Evolutionary conservation across 495 filamentous ascomycete species (phyloP), one percentile per base, ranked within the genome.

Genomic region (Penicillium cinerascens): DNA sequence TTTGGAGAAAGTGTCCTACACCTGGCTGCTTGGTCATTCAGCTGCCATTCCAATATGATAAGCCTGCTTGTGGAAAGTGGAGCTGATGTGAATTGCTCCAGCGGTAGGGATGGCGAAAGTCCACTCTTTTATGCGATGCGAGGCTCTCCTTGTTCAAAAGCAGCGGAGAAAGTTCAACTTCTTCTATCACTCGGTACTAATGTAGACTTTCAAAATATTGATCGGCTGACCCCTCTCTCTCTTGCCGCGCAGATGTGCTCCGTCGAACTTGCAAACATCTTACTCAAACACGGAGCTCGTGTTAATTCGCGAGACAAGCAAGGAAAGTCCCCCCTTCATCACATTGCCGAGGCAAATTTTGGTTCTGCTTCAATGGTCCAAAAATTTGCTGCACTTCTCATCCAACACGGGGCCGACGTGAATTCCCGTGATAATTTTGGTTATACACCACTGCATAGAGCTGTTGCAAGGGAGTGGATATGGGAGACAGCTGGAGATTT

Each of bases 41-140:
- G 15, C n/a, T 27, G n/a, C 4, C 4, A 25, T n/a, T n/a, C n/a
- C 20, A 26, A 44, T 26, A 44, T 44, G 27, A 44, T 38, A 22
- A 25, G 35, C 1, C 35, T 37, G 51, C 51, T 53, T 29, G 42
- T 37, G 3, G 35, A 46, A 33, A 47, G 9, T 15, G 43, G 51
- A 35, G 51, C 51, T 17, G 44, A 53, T 35, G 36, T 53, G n/a
- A 53, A 53, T 23, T 23, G 29, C 11, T 10, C 35, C 11, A 43
- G 51, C 20, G 44, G 51, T 20, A 41, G 47, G 42, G n/a, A 45
- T 2, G 13, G 18, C 6, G 43, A 53, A 42, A 53, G 36, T 6
- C 51, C 51, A 18, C 35, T 53, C 2, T 53, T 53, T 17, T 42
- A 53, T 20, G 44, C 51, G 9, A 53, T 53, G 4, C 26, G 39